Conservation (phyloP, 2,329 filamentous ascomycete genomes). For the Xylaria hypoxylon region DNA sequence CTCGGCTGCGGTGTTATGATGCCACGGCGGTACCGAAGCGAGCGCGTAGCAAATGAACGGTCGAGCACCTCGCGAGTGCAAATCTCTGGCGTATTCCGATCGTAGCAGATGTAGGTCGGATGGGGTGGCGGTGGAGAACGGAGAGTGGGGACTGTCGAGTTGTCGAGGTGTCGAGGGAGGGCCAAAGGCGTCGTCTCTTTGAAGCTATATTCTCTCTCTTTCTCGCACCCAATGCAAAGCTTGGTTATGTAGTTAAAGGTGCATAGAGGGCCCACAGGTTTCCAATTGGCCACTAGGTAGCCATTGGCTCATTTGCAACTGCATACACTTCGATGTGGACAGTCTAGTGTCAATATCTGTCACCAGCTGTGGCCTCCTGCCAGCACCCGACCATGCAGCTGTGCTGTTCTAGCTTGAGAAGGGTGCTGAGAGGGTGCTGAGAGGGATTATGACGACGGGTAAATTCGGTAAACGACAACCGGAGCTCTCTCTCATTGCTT, state of each 20-base stretch:
- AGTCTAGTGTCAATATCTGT: background rate
- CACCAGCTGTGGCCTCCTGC: background rate
- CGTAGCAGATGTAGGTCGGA: background rate
- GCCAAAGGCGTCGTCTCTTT: constrained; percentile 22
- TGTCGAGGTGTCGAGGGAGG: constrained; percentile 4
- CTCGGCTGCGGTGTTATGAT: constrained; percentile 31
- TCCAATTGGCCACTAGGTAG: constrained; percentile 21
- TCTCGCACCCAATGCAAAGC: constrained; percentile 18
- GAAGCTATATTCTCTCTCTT: constrained; percentile 32
- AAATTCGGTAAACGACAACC: constrained; percentile 32
- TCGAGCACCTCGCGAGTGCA: constrained; percentile 6
- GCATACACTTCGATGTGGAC: background rate
- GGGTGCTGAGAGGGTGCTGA: too few relatives aligned
- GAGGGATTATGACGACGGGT: constrained; percentile 32
- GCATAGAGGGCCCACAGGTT: constrained; percentile 23
- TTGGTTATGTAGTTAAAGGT: too few relatives aligned
- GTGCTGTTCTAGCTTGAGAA: too few relatives aligned
- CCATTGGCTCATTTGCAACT: constrained; percentile 22
- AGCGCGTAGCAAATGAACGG: constrained; percentile 24
- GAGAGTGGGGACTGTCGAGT: constrained; percentile 11
- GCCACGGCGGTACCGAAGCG: constrained; percentile 5
- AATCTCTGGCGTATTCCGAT: background rate
- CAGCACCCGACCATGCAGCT: background rate
- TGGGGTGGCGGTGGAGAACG: too few relatives aligned
- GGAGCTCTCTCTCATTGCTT: constrained; percentile 11